Percentiles rank a stretch among this genome's conserved stretches.
Conservation (phyloP, 768 basidiomycete species). For the Pilatotrama ljubarskyi region DNA sequence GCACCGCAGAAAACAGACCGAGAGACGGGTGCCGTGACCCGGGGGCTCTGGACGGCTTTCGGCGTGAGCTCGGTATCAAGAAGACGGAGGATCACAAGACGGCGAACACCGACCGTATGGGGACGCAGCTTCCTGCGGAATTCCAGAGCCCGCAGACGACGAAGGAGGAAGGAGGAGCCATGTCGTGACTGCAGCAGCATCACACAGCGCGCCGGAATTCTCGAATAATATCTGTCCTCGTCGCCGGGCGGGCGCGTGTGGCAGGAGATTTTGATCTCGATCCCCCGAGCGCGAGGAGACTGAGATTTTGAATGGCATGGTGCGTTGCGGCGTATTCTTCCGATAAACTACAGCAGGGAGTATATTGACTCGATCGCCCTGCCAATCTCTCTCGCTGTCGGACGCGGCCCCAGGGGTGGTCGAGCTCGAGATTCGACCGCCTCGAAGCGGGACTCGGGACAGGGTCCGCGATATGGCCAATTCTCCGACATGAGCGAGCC, state of each 20-base stretch:
- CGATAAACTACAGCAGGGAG: background rate
- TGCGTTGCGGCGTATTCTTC: slow-evolving; percentile 8
- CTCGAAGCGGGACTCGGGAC: background rate
- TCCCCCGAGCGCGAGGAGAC: background rate
- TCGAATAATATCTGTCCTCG: background rate
- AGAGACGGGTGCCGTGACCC: background rate
- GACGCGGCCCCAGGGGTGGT: background rate
- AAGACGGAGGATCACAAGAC: slow-evolving; percentile 20
- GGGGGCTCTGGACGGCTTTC: background rate
- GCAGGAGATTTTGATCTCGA: background rate
- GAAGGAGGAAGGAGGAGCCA: background rate
- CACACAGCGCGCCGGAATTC: background rate
- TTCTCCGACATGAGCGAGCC: slow-evolving; percentile 1
- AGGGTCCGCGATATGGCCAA: background rate
- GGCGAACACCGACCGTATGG: slow-evolving; percentile 19
- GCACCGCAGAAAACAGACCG: background rate
- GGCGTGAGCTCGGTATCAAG: slow-evolving; percentile 20
- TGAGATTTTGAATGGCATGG: slow-evolving; percentile 1
- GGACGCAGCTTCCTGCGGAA: slow-evolving; percentile 5
- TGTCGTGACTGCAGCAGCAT: slow-evolving; percentile 1
- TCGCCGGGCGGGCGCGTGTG: background rate
- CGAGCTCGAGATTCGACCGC: background rate
- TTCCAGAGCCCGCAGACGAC: background rate
- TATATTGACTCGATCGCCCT: slow-evolving; percentile 17
- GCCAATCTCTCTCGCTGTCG: slow-evolving; percentile 10